Base-by-base conservation (phyloP, 2,329 filamentous ascomycete genomes). In the Aspergillus amoenus region DNA sequence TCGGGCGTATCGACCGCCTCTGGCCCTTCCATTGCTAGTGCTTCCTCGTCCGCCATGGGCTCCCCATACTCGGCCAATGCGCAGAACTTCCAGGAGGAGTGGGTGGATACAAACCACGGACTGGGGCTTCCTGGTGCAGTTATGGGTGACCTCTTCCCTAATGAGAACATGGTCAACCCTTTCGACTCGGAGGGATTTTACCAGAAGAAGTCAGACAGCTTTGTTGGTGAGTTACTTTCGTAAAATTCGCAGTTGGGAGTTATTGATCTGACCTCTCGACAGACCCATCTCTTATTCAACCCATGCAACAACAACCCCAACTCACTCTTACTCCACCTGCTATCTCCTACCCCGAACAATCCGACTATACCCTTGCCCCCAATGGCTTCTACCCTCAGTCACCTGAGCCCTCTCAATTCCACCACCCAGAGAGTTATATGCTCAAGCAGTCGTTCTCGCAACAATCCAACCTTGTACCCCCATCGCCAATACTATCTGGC, bases 91-190 rank as follows among this genome's bases (percentile, higher is more conserved):
- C 80, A 84, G 50, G 79, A 85, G 45, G 83, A 86, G 58, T 89
- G 86, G 84, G 73, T 80, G 62, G 73, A 76, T 44, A 71, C 78
- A 58, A 71, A 77, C 58, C 74, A 82, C 51, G 81, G 81, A 52
- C 76, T 89, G 37, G 83, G 81, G 50, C 78, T 88, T 63, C 87
- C 87, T 30, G 77, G 80, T 67, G 88, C 91, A 60, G 83, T 89
- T 61, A 78, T 82, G 63, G 76, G 81, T 41, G 83, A 89, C 66
- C 75, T 82, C 48, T 84, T 85, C 68, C 76, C 83, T 51, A 79
- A 79, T 57, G 78, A 82, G 34, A 79, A 82, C 57, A 71, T 79
- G 44, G 76, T 77, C 41, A 71, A 70, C 45, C 73, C 70, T 53
- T 64, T 82, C 67, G 75, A 81, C 59, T 60, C 77, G 57, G 75